Evolutionary conservation across 257 asterid species (phyloP).

Genomic region (Solanum pennellii): DNA sequence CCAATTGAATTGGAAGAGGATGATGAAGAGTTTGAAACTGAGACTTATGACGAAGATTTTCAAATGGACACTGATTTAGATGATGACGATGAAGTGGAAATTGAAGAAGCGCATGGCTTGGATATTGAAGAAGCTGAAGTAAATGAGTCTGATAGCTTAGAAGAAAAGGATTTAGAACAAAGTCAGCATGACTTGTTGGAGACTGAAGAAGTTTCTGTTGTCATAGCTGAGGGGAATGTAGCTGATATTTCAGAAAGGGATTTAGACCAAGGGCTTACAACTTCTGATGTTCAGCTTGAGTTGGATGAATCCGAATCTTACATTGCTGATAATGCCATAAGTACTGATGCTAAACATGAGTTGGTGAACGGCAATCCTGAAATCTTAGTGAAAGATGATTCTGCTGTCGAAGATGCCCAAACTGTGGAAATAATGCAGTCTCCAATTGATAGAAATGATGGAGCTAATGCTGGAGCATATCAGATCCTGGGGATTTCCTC

Average conservation of each 20-base stretch:
- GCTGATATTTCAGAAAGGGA: constrained; percentile 3
- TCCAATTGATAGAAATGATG: background rate
- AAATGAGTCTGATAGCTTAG: background rate
- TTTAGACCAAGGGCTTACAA: background rate
- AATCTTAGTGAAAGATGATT: background rate
- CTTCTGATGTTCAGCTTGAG: constrained; percentile 8
- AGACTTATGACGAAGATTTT: constrained; percentile 15
- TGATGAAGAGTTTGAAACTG: constrained; percentile 7
- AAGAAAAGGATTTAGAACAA: background rate
- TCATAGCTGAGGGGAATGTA: background rate
- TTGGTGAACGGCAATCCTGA: constrained; percentile 1
- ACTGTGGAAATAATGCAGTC: background rate
- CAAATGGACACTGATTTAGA: constrained; percentile 9
- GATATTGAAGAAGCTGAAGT: constrained; percentile 7
- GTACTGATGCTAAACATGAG: constrained; percentile 4
- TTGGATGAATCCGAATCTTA: background rate
- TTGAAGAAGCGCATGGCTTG: background rate
- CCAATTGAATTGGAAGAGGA: constrained; percentile 24
- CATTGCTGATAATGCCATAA: background rate
- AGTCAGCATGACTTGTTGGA: background rate
- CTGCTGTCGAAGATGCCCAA: background rate
- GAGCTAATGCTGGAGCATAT: background rate
- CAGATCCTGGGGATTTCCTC: constrained; percentile 10
- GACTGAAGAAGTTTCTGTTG: background rate
- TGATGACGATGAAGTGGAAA: constrained; percentile 11